These are phyloP conservation scores for Microdochium bolleyi DNA, from an alignment of 2,329 filamentous ascomycete species.

Conservation along the genomic window DNA sequence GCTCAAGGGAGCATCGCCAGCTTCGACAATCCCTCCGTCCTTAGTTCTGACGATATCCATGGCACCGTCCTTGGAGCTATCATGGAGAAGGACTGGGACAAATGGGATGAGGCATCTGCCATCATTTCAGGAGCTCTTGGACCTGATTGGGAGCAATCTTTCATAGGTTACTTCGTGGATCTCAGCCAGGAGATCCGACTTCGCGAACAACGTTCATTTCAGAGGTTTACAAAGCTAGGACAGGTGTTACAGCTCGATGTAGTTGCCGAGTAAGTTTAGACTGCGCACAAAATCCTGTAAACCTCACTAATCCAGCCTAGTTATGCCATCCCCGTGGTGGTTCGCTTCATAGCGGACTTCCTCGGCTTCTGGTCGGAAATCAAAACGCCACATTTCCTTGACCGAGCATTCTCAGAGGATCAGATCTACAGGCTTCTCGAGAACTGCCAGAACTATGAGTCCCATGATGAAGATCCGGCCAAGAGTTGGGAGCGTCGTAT, in stretches of 20 bases:
- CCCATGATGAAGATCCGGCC: not conserved
- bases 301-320: not conserved
- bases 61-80: not conserved
- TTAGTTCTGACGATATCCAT: not conserved
- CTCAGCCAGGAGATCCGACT: not conserved
- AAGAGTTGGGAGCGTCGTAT: not conserved
- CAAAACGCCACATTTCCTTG: not conserved
- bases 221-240: not conserved
- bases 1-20: not conserved
- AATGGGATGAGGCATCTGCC: not conserved
- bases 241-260: not conserved
- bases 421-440: not conserved
- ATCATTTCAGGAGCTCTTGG: not conserved
- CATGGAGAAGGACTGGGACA: not conserved
- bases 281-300: not conserved
- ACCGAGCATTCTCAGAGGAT: not conserved
- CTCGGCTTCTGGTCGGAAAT: not conserved
- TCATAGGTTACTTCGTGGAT: not conserved
- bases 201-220: not conserved
- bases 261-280: not conserved
- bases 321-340: not conserved
- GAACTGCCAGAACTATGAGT: not conserved
- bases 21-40: not conserved
- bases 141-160: not conserved
- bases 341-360: not conserved